phyloP scores from a whole-genome alignment of 495 filamentous ascomycete species.

The Talaromyces liani region DNA sequence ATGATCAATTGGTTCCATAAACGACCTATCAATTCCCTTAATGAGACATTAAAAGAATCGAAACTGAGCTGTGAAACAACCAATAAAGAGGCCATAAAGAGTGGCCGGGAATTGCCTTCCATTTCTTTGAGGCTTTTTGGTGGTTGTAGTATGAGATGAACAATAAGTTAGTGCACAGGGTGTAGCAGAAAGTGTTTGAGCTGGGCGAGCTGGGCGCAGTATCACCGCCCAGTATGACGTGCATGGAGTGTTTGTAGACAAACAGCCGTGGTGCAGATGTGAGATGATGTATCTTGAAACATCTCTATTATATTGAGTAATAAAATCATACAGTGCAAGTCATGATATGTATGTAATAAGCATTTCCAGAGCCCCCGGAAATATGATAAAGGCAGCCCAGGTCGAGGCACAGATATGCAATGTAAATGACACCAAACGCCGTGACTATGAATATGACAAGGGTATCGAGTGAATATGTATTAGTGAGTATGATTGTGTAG shows the following conservation, averaged over 20 bases:
- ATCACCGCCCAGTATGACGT: background rate
- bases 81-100: background rate
- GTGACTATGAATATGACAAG: background rate
- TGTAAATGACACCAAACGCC: background rate
- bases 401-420: background rate
- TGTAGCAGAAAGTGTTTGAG: background rate
- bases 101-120: background rate
- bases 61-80: background rate
- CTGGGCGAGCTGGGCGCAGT: background rate
- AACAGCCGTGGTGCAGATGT: too few species aligned
- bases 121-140: background rate
- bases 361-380: background rate
- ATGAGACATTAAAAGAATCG: too few species aligned
- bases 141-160: background rate
- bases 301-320: background rate
- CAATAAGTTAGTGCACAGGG: background rate
- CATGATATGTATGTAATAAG: background rate
- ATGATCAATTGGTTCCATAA: background rate
- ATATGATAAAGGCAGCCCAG: background rate
- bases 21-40: too few species aligned
- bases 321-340: background rate
- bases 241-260: background rate
- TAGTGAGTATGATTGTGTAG: background rate
- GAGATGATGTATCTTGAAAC: background rate
- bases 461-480: slow-evolving; percentile 4